phyloP scores from a whole-genome alignment of 768 basidiomycete genomes.

The Boletus huronensis region DNA sequence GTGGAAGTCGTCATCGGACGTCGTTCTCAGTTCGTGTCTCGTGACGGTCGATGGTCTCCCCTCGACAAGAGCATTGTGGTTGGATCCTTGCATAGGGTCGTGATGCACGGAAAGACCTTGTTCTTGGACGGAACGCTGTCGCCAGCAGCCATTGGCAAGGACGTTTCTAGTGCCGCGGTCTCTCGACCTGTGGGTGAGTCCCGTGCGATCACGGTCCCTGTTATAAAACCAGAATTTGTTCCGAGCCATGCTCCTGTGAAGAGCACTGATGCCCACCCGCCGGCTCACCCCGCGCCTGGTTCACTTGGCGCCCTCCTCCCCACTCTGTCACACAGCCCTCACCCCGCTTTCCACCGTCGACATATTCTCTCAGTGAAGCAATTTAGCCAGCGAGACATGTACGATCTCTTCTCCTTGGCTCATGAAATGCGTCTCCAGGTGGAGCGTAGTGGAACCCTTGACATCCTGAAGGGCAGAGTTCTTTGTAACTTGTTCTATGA shows the following conservation, averaged over 20 bases:
- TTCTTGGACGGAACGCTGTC: constrained; percentile 83
- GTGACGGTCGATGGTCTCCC: constrained; percentile 75
- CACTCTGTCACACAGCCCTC: constrained; percentile 37
- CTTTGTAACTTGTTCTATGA: constrained; percentile 95
- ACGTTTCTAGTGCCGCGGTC: constrained; percentile 63
- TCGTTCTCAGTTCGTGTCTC: constrained; percentile 50
- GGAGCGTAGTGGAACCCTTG: constrained; percentile 83
- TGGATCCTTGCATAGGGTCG: constrained; percentile 86
- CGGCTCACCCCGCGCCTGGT: constrained; percentile 6
- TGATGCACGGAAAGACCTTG: constrained; percentile 83
- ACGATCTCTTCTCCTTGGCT: constrained; percentile 91
- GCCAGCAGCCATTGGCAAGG: constrained; percentile 57
- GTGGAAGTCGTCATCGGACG: constrained; percentile 93
- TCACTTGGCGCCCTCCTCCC: constrained; percentile 17
- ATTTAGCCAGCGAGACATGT: constrained; percentile 82
- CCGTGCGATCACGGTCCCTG: constrained; percentile 19
- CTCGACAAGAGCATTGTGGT: constrained; percentile 57
- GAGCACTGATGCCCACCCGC: constrained; percentile 22
- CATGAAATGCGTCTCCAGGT: constrained; percentile 97
- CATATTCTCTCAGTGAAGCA: constrained; percentile 96
- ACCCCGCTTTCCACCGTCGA: constrained; percentile 88
- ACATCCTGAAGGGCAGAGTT: constrained; percentile 87
- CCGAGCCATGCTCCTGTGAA: constrained; percentile 34
- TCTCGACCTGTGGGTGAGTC: constrained; percentile 37
- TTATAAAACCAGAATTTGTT: constrained; percentile 26